A percentile compares a stretch with the other conserved stretches of the same genome.
Conservation (phyloP, 2,329 filamentous ascomycete species). For the Lasiodiplodia sp. region DNA sequence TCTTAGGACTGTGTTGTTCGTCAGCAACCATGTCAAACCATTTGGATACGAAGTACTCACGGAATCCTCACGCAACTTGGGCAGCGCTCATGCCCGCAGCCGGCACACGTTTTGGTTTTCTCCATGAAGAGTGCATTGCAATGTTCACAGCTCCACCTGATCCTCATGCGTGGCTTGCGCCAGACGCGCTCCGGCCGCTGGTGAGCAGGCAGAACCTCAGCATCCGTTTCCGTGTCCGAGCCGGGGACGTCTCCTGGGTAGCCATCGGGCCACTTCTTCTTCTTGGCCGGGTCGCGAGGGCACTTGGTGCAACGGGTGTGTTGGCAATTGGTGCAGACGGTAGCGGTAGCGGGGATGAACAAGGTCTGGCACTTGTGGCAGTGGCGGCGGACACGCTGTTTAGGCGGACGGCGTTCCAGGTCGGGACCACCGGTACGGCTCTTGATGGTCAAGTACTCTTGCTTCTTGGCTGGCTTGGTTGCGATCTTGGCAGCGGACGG, state of each 20-base stretch:
- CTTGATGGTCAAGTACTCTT: conserved; percentile 67
- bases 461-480: conserved; percentile 36
- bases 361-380: conserved; percentile 77
- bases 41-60: conserved; percentile 42
- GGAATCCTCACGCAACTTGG: conserved; percentile 63
- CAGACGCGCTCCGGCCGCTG: conserved; percentile 47
- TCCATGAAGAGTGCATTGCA: conserved; percentile 68
- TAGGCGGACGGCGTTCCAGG: conserved; percentile 73
- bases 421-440: conserved; percentile 73
- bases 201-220: conserved; percentile 34
- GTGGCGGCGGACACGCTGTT: conserved; percentile 75
- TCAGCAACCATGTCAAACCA: not conserved
- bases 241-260: conserved; percentile 68
- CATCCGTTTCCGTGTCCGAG: conserved; percentile 42
- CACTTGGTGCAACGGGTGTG: conserved; percentile 82
- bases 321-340: conserved; percentile 71
- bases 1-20: conserved; percentile 58
- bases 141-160: conserved; percentile 63
- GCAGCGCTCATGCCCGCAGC: conserved; percentile 69
- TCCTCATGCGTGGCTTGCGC: conserved; percentile 53
- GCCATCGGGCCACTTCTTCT: conserved; percentile 72
- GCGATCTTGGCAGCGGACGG: conserved; percentile 25
- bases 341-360: conserved; percentile 61
- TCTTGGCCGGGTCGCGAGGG: conserved; percentile 77
- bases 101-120: conserved; percentile 63